Evolutionary conservation across 345 rosid species (phyloP), one percentile per base, ranked within the genome.

Genomic region (Iberis pinnata): DNA sequence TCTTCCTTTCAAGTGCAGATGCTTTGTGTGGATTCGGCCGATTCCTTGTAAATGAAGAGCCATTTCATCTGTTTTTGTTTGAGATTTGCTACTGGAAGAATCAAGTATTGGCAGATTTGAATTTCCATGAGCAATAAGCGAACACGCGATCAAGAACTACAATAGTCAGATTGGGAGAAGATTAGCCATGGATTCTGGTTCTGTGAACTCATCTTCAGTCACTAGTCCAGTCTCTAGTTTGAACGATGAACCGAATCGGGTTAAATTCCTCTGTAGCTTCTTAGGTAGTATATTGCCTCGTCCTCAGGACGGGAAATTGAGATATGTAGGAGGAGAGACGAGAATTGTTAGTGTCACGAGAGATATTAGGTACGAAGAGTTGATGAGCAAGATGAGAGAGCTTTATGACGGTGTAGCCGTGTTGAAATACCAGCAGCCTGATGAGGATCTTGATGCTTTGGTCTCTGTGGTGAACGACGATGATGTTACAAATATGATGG

Each of bases 391-490:
- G 69, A 83, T 85, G 98, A 78, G 70, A 64, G 96, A 88, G 76
- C 82, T 92, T 60, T 85, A 80, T 58, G 94, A 85, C 1, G 90
- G 80, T 36, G 95, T 78, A 0, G 73, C 77, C 0, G 73, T 88
- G 40, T 75, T 92, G 78, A 92, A 92, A 61, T 92, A 92, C 43
- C 95, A 88, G 70, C 98, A 92, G 58, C 95, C 98, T 20, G 98
- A 92, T 60, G 98, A 92, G 75, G 98, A 92, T 83, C 90, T 92
- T n/a, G 98, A 92, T 75, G 98, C 96, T 20, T 57, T 92, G 56
- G 98, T 92, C 5, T 88, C 98, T 0, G 94, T 92, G 24, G 94
- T 92, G 53, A 92, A 92, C 55, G 90, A 88, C 56, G 98, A 92
- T 14, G 96, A 92, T 69, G 90, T 88, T 49, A 83, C 68, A 6